Conservation (phyloP, 1,139 yeast species). For the Cylindricascospora bacillispora region DNA sequence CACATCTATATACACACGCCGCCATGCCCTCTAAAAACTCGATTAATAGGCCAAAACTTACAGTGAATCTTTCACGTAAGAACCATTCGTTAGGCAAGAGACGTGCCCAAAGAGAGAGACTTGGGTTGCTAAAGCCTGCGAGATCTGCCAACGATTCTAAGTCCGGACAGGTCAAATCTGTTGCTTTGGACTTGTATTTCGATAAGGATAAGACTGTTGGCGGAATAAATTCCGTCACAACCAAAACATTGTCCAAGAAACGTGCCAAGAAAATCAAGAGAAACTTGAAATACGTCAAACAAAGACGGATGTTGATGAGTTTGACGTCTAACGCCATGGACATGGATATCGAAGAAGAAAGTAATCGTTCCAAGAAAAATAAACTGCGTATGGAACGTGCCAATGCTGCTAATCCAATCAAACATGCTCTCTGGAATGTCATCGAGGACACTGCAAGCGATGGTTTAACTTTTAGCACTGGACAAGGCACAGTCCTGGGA, state of each 20-base stretch:
- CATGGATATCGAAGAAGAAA: conserved; percentile 40
- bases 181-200: conserved; percentile 51
- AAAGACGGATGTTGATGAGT: conserved; percentile 40
- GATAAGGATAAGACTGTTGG: conserved; percentile 7
- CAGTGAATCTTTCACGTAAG: conserved; percentile 42
- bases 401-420: conserved; percentile 37
- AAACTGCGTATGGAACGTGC: conserved; percentile 20
- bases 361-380: conserved; percentile 20
- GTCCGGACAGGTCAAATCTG: conserved; percentile 38
- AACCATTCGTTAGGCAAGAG: conserved; percentile 42
- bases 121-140: conserved; percentile 30
- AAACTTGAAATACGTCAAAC: conserved; percentile 55
- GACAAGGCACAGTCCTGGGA: conserved; percentile 79
- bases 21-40: conserved; percentile 81
- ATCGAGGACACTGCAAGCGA: conserved; percentile 41
- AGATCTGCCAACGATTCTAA: conserved; percentile 36
- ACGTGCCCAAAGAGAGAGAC: conserved; percentile 42
- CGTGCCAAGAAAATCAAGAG: conserved; percentile 73
- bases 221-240: conserved; percentile 39
- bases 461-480: conserved; percentile 35
- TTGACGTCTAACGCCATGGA: conserved; percentile 31
- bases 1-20: too few relatives aligned
- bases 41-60: conserved; percentile 66
- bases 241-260: conserved; percentile 60
- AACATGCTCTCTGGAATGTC: conserved; percentile 57